Evolutionary conservation across 805 yeast genomes (phyloP), one percentile per base, ranked within the genome.

Genomic region (Myxozyma udenii): DNA sequence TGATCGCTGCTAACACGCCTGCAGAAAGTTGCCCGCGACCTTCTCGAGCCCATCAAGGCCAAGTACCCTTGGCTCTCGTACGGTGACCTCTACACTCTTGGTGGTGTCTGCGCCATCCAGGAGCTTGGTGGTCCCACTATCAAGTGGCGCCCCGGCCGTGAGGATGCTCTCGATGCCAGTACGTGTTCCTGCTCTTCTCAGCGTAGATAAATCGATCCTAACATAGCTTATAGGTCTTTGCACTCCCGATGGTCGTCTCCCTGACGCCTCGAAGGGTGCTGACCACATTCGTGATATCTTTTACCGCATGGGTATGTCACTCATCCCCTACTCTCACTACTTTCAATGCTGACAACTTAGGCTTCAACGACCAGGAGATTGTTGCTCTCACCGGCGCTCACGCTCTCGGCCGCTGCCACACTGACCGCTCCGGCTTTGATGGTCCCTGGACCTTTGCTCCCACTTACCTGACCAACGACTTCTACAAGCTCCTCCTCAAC

Each of bases 371-470:
- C 61, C 75, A 74, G 62, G 86, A 82, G 65, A 75, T 79, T 21
- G 85, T 81, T n/a, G 79, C 80, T 1, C 67, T 81, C 19, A 66
- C 75, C 32, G 86, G 85, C 24, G 85, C 84, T 3, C 85, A 81
- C 67, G 74, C 78, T 24, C 65, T 81, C 36, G 86, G 86, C 24
- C 73, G 85, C 37, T 79, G 85, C 57, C 86, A 81, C 63, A 72
- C 77, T 53, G 66, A 75, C 58, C 78, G 81, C 55, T 79, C 88
- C 21, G 95, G 95, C 1, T 88, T 75, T 72, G 93, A 85, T 59
- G 95, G 95, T 12, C 89, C 91, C 55, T 87, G 95, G 95, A 87
- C 93, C 30, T 81, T 79, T 52, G 78, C 88, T 11, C 85, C 89
- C 46, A 84, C 84, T 19, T 68, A 71, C 53, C 82, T 86, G 64